phyloP scores from a whole-genome alignment of 2,329 filamentous ascomycete genomes.

The Escovopsis sp. region DNA sequence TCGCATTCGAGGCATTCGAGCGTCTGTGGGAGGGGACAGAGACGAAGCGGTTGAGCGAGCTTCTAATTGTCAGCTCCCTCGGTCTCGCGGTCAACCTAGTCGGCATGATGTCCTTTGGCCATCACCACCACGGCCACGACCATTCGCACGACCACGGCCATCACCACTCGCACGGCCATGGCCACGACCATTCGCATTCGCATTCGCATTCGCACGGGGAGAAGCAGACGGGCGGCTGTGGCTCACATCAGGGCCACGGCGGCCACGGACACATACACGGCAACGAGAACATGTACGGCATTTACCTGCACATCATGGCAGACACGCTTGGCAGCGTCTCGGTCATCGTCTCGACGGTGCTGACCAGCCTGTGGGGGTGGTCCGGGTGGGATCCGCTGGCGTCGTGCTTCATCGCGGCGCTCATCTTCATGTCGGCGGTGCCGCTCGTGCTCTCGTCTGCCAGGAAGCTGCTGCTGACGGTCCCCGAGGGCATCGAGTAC shows the following conservation, averaged over 20 bases:
- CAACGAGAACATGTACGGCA: constrained; percentile 96
- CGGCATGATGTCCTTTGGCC: constrained; percentile 73
- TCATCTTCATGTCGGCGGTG: constrained; percentile 86
- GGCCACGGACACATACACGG: constrained; percentile 39
- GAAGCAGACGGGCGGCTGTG: constrained; percentile 16
- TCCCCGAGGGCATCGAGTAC: constrained; percentile 79
- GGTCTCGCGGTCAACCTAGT: constrained; percentile 85
- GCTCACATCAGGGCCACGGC: constrained; percentile 9
- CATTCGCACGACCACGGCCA: constrained; percentile 28
- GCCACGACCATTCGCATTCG: background rate
- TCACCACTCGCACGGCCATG: constrained; percentile 2
- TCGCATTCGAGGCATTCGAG: constrained; percentile 87
- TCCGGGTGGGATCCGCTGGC: constrained; percentile 89
- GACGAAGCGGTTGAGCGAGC: constrained; percentile 70
- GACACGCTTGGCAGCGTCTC: constrained; percentile 90
- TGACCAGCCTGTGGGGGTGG: constrained; percentile 83
- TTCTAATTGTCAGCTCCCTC: constrained; percentile 75
- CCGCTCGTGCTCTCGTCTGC: constrained; percentile 79
- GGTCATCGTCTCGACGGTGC: constrained; percentile 78
- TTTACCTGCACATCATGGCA: constrained; percentile 88
- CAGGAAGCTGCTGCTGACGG: constrained; percentile 65
- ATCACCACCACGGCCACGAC: constrained; percentile 35
- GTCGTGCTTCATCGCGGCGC: constrained; percentile 79
- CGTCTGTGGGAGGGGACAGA: constrained; percentile 71
- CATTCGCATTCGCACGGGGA: constrained; percentile 25